Base-by-base conservation (phyloP, 768 basidiomycete genomes). In the Stropharia rugosoannulata region DNA sequence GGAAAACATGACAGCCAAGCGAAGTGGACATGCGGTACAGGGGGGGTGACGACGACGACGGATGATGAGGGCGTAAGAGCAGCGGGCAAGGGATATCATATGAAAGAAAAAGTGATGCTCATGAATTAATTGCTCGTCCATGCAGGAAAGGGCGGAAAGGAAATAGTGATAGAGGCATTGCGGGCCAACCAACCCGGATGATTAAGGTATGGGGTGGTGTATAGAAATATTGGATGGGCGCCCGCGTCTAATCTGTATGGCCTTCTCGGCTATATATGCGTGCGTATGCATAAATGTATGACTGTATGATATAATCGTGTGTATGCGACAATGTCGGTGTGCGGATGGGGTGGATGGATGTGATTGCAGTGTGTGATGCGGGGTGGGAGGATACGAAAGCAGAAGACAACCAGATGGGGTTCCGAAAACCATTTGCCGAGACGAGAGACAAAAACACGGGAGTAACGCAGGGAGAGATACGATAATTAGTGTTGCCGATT, bases 231-330 rank as follows among this genome's bases (percentile, higher is more conserved):
- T 39, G 18, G 22, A 27, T 32, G 40, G 51, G 55, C 59, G 60
- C 56, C 62, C 59, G 58, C 60, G 58, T 64, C 63, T 62, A 62
- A 52, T 53, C 49, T 62, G 58, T 62, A 58, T 62, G 62, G 59
- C 50, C 51, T 56, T 56, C 55, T 58, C 54, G 51, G 42, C 52
- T 48, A 49, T 43, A 32, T 39, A 41, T 51, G 49, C 39, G 41
- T 27, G 41, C 22, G 54, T 49, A 55, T 58, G 59, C 49, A 57
- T 44, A 57, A 54, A 52, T 56, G 56, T 58, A 49, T 60, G 59
- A 52, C 43, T 49, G 62, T 60, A 63, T 59, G 60, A 64, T 64
- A 54, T 57, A 52, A 52, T 49, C 55, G 39, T 55, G 41, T 49
- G 42, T 51, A 49, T 44, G 22, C 45, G 48, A 39, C 16, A 25